A percentile compares a stretch with the other conserved stretches of the same genome.
Evolutionary conservation across 148 eudicot genomes (phyloP).

Genomic region (Camellia japonica): DNA sequence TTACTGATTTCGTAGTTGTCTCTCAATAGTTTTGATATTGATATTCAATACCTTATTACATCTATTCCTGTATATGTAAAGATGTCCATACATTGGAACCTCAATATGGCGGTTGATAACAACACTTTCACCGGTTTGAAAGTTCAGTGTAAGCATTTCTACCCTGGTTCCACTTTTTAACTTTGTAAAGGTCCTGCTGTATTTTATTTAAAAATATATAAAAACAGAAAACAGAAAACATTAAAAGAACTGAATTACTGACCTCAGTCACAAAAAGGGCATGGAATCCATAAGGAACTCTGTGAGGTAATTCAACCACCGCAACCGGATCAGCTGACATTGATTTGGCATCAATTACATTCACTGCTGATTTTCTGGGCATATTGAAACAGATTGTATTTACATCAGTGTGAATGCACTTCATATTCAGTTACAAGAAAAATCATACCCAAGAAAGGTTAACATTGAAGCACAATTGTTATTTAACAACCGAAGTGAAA

Average conservation of each 20-base stretch:
- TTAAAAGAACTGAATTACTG: constrained; percentile 16
- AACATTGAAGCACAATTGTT: neutral
- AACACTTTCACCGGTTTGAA: neutral
- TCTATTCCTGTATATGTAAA: neutral
- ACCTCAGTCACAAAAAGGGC: constrained; percentile 97
- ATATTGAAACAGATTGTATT: constrained; percentile 6
- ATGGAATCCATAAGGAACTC: constrained; percentile 97
- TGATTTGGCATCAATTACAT: constrained; percentile 88
- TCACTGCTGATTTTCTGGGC: constrained; percentile 75
- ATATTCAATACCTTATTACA: neutral
- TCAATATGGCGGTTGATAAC: neutral
- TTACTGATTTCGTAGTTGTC: neutral
- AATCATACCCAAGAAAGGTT: neutral
- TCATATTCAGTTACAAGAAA: neutral
- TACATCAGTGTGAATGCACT: constrained; percentile 2
- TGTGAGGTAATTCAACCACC: constrained; percentile 70
- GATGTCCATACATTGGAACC: neutral
- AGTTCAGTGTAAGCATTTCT: neutral
- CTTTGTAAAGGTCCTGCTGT: neutral
- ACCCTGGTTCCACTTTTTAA: neutral
- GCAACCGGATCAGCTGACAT: constrained; percentile 96
- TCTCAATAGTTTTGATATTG: too few species aligned
- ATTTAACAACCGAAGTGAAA: too few species aligned
- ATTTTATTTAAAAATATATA: neutral
- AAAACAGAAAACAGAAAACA: neutral